Evolutionary conservation across 2,329 filamentous ascomycete genomes (phyloP).

Genomic region (Metarhizium anisopliae): DNA sequence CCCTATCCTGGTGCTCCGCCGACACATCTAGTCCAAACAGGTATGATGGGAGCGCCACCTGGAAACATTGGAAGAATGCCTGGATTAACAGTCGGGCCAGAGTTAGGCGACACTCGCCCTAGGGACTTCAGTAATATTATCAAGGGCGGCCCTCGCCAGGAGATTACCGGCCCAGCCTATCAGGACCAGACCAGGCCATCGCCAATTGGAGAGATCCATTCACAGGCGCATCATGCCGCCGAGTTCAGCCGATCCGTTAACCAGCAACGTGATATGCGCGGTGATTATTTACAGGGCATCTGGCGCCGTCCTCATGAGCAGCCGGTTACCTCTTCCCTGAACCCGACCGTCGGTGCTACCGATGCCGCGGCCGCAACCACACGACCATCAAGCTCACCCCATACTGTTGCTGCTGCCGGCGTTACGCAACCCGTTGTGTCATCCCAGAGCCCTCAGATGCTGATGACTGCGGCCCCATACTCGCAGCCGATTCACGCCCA

Average conservation of each 20-base stretch:
- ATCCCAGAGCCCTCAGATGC: constrained; percentile 56
- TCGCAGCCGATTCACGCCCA: constrained; percentile 63
- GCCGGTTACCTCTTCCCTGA: constrained; percentile 41
- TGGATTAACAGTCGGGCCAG: constrained; percentile 74
- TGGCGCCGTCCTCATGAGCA: constrained; percentile 81
- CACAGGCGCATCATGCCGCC: constrained; percentile 78
- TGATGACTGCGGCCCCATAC: constrained; percentile 59
- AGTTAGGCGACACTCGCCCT: constrained; percentile 66
- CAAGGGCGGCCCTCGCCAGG: constrained; percentile 74
- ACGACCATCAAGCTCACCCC: constrained; percentile 49
- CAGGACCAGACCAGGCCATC: constrained; percentile 76
- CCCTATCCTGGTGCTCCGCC: constrained; percentile 59
- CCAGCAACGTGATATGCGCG: constrained; percentile 69
- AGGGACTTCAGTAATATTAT: constrained; percentile 75
- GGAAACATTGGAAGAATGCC: constrained; percentile 65
- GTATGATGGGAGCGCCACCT: constrained; percentile 56
- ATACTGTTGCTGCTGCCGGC: constrained; percentile 42
- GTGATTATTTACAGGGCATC: constrained; percentile 68
- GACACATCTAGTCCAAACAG: constrained; percentile 61
- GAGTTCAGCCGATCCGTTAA: constrained; percentile 85
- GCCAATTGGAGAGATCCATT: constrained; percentile 68
- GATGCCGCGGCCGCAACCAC: constrained; percentile 38
- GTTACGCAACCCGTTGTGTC: constrained; percentile 48
- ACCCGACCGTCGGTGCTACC: constrained; percentile 35
- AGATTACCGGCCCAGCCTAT: constrained; percentile 79